These are phyloP conservation scores for Trypanosomatidae sp. DNA, from an alignment of 208 protist species.

Conservation along the genomic window DNA sequence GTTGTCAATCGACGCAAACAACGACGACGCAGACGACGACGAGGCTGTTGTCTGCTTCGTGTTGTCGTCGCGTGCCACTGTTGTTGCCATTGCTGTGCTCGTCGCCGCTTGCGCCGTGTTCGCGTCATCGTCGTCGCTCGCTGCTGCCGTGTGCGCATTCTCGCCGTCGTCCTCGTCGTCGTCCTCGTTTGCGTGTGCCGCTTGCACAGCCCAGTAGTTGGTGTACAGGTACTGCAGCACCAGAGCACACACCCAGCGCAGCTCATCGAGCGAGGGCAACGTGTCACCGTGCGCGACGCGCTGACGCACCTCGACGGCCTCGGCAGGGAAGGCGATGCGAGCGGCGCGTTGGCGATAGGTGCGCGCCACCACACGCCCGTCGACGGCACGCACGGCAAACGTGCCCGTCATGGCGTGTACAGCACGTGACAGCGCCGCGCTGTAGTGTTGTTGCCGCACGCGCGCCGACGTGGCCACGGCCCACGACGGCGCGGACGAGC, in stretches of 20 bases:
- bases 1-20: slow-evolving; percentile 20
- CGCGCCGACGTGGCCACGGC: neutral
- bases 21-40: too few species aligned
- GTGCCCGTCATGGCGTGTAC: slow-evolving; percentile 81
- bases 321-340: slow-evolving; percentile 62
- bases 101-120: too few species aligned
- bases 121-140: neutral
- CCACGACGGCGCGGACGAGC: slow-evolving; percentile 4
- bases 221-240: slow-evolving; percentile 67
- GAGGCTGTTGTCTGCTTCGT: too few species aligned
- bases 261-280: slow-evolving; percentile 45
- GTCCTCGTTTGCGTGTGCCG: slow-evolving; percentile 9
- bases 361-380: slow-evolving; percentile 18
- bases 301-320: slow-evolving; percentile 80
- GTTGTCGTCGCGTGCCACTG: neutral
- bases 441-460: slow-evolving; percentile 20
- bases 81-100: too few species aligned
- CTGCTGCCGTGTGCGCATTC: neutral
- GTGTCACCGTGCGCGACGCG: slow-evolving; percentile 60
- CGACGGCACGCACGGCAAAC: slow-evolving; percentile 17
- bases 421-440: slow-evolving; percentile 54
- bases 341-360: slow-evolving; percentile 73
- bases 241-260: slow-evolving; percentile 65
- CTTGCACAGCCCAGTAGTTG: slow-evolving; percentile 66
- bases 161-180: slow-evolving; percentile 1